phyloP scores from a whole-genome alignment of 116 monocot species.

The Cymodocea nodosa region DNA sequence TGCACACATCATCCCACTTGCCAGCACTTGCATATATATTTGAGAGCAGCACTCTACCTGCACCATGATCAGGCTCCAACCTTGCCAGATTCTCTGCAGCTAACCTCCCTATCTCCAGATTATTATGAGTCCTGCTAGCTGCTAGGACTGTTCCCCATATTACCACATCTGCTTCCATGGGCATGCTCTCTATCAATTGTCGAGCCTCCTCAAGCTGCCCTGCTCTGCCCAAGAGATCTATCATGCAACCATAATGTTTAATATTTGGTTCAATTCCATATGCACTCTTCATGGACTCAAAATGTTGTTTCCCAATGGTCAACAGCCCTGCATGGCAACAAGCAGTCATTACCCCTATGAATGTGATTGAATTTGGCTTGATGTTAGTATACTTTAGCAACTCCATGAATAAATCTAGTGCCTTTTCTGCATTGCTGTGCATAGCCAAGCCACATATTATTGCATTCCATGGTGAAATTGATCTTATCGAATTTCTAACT shows the following conservation, averaged over 20 bases:
- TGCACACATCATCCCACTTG: conserved; percentile 35
- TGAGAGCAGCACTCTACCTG: conserved; percentile 45
- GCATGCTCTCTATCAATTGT: conserved; percentile 41
- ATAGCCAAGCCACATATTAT: conserved; percentile 49
- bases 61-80: conserved; percentile 49
- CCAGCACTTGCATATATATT: conserved; percentile 60
- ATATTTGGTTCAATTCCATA: conserved; percentile 42
- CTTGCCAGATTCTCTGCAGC: conserved; percentile 39
- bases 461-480: conserved; percentile 60
- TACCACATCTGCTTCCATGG: conserved; percentile 56
- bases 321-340: conserved; percentile 68
- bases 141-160: conserved; percentile 66
- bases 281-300: conserved; percentile 33
- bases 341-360: conserved; percentile 50
- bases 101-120: conserved; percentile 36
- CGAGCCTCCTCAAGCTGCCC: conserved; percentile 57
- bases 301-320: conserved; percentile 23
- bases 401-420: conserved; percentile 28
- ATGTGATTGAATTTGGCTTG: conserved; percentile 61
- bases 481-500: neutral
- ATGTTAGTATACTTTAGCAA: conserved; percentile 23
- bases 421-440: conserved; percentile 39
- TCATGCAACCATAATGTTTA: conserved; percentile 73
- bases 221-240: conserved; percentile 59
- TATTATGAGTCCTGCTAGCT: conserved; percentile 43